These are phyloP conservation scores for Aurifilum marmelostoma DNA, from an alignment of 2,329 filamentous ascomycete genomes.

Conservation along the genomic window DNA sequence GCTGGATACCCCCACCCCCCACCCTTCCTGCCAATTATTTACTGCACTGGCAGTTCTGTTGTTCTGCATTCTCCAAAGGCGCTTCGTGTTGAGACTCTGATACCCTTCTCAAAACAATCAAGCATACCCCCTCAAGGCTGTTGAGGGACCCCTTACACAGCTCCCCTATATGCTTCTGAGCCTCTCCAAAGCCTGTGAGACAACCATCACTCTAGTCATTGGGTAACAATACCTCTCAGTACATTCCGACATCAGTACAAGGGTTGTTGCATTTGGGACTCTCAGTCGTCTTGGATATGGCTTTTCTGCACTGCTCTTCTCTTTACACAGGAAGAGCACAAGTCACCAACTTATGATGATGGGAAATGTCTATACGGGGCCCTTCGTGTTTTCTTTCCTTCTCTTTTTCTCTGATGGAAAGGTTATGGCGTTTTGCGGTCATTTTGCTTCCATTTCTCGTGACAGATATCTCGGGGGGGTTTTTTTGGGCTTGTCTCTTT, in stretches of 20 bases:
- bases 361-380: constrained; percentile 30
- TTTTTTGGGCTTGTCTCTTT: background rate
- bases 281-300: background rate
- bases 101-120: constrained; percentile 5
- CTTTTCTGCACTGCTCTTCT: background rate
- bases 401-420: constrained; percentile 21
- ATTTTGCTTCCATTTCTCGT: constrained; percentile 17
- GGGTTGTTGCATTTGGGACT: constrained; percentile 10
- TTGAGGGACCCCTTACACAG: background rate
- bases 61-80: constrained; percentile 9
- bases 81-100: background rate
- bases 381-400: background rate
- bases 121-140: constrained; percentile 8
- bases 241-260: constrained; percentile 16
- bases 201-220: constrained; percentile 19
- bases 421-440: constrained; percentile 26
- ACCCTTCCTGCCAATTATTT: background rate
- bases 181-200: background rate
- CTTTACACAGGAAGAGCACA: constrained; percentile 22
- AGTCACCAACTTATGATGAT: constrained; percentile 30
- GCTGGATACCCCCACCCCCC: constrained; percentile 18
- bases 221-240: constrained; percentile 13
- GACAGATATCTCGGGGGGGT: background rate
- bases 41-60: constrained; percentile 2
- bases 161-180: background rate